Evolutionary conservation across 805 yeast species (phyloP).

Genomic region (Saccharomycopsis fibuligera): DNA sequence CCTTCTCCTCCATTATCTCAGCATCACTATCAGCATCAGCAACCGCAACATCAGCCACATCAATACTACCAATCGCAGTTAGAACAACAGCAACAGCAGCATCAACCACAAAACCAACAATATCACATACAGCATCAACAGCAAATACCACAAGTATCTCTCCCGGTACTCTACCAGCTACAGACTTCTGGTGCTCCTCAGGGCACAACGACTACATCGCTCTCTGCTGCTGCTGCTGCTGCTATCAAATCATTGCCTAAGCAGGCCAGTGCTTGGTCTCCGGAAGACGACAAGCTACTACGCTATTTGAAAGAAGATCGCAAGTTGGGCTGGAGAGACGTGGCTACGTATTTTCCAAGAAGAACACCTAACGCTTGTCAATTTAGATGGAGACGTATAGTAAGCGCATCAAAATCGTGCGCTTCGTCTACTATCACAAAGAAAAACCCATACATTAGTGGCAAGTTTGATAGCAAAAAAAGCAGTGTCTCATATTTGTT

Average conservation of each 20-base stretch:
- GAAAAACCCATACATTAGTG: background rate
- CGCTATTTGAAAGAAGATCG: slow-evolving; percentile 43
- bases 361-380: slow-evolving; percentile 52
- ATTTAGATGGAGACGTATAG: slow-evolving; percentile 45
- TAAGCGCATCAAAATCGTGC: slow-evolving; percentile 15
- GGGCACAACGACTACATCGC: background rate
- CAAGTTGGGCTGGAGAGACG: slow-evolving; percentile 51
- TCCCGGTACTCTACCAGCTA: background rate
- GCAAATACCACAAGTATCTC: background rate
- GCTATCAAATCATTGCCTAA: slow-evolving; percentile 3
- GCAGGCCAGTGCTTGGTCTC: slow-evolving; percentile 37
- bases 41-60: background rate
- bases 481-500: slow-evolving; percentile 2
- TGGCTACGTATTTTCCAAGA: slow-evolving; percentile 42
- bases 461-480: slow-evolving; percentile 4
- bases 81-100: slow-evolving; percentile 3
- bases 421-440: slow-evolving; percentile 1
- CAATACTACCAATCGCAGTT: background rate
- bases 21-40: background rate
- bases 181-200: background rate
- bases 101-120: background rate
- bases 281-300: slow-evolving; percentile 38
- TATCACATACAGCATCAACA: background rate
- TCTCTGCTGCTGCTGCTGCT: background rate
- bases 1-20: background rate